phyloP scores from a whole-genome alignment of 2,329 filamentous ascomycete species.

The Aphanoascus verrucosus region DNA sequence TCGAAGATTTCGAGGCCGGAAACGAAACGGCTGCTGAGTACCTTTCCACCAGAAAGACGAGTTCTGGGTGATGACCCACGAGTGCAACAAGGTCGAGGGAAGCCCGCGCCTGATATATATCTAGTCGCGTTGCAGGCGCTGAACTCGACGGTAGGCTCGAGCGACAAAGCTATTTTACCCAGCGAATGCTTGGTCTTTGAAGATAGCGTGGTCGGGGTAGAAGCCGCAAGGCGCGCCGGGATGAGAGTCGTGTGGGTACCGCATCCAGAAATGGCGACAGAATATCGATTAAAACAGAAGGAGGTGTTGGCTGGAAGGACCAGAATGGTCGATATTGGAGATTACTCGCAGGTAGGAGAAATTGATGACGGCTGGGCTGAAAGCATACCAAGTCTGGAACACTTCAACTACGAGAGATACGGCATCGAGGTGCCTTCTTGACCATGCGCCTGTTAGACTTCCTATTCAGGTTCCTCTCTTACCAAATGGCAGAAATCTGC shows the following conservation, averaged over 20 bases:
- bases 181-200: constrained; percentile 29
- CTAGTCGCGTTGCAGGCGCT: constrained; percentile 19
- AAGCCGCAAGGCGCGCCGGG: constrained; percentile 25
- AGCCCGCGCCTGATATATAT: constrained; percentile 24
- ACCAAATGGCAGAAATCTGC: no score
- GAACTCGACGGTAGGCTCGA: constrained; percentile 9
- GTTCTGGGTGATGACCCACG: constrained; percentile 19
- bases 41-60: constrained; percentile 15
- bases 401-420: constrained; percentile 32
- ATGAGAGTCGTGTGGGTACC: constrained; percentile 30
- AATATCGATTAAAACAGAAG: constrained; percentile 26
- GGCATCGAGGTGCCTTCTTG: constrained; percentile 20
- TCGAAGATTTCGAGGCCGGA: constrained; percentile 20
- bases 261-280: constrained; percentile 24
- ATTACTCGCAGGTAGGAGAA: constrained; percentile 26
- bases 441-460: no score
- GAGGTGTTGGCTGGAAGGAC: constrained; percentile 27
- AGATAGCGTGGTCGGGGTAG: constrained; percentile 26
- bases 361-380: constrained; percentile 33
- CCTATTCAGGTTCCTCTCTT: no score
- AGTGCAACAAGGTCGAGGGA: constrained; percentile 19
- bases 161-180: constrained; percentile 17
- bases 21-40: constrained; percentile 16
- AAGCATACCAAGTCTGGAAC: constrained; percentile 26
- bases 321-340: constrained; percentile 15